Percentiles rank a stretch among this genome's conserved stretches.
Conservation (phyloP, 257 asterid species). For the Ilex aquifolium region DNA sequence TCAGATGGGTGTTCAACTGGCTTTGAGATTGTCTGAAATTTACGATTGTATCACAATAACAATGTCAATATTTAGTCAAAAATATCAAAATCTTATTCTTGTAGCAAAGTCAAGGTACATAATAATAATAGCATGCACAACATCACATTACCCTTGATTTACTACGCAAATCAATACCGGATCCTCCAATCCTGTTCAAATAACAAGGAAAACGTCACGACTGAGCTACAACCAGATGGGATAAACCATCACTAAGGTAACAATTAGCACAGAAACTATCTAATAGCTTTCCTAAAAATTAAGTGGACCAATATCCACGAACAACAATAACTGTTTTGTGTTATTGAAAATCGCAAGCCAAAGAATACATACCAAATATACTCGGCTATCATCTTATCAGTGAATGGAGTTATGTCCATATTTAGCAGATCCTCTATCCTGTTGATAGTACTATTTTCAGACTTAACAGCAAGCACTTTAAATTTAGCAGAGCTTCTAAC, state of each 20-base stretch:
- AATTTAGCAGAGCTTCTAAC: conserved; percentile 54
- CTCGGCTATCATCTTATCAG: conserved; percentile 89
- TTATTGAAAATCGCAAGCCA: not conserved
- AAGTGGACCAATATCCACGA: no score
- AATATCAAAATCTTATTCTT: no score
- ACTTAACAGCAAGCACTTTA: conserved; percentile 54
- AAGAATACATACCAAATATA: conserved; percentile 61
- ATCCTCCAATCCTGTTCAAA: conserved; percentile 80
- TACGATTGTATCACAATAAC: not conserved
- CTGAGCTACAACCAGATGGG: not conserved
- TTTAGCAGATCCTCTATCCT: conserved; percentile 84
- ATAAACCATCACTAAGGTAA: no score
- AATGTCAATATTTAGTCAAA: no score
- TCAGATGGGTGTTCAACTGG: conserved; percentile 91
- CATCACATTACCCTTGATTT: conserved; percentile 67
- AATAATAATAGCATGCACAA: conserved; percentile 3
- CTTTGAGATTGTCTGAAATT: conserved; percentile 65
- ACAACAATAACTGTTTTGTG: no score
- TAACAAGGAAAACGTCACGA: not conserved
- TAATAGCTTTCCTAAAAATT: no score
- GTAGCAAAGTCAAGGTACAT: not conserved
- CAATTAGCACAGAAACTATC: no score
- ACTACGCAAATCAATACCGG: conserved; percentile 88
- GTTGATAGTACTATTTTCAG: conserved; percentile 65
- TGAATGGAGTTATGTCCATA: conserved; percentile 73